Percentiles rank a stretch among this genome's conserved stretches.
These are phyloP conservation scores for Sphenostylis stenocarpa DNA, from an alignment of 306 rosid genomes.

Conservation along the genomic window DNA sequence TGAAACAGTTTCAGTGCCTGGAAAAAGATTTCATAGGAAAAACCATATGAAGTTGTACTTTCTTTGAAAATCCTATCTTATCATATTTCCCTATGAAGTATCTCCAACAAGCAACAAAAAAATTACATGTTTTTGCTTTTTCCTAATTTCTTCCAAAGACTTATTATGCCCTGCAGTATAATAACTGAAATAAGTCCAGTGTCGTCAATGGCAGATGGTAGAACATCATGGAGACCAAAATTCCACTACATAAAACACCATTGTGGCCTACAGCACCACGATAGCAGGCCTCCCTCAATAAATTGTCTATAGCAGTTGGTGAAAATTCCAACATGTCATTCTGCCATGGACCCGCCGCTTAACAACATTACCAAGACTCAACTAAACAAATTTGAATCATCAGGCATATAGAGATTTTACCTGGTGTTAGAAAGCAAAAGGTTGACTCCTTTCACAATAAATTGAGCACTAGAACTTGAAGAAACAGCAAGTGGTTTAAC, in stretches of 20 bases:
- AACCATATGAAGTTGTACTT: not conserved
- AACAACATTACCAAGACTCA: not conserved
- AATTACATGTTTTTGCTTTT: not conserved
- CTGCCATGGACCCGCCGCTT: not conserved
- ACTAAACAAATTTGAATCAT: not conserved
- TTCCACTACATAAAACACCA: not conserved
- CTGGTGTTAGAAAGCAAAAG: conserved; percentile 58
- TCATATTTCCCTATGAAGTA: not conserved
- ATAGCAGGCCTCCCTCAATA: not conserved
- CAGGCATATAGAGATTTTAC: conserved; percentile 41
- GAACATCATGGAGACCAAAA: too few relatives aligned
- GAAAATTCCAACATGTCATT: not conserved
- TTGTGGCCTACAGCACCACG: not conserved
- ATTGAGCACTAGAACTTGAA: conserved; percentile 51
- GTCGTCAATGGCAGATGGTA: not conserved
- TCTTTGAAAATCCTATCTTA: not conserved
- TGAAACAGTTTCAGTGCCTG: not conserved
- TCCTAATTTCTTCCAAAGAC: not conserved
- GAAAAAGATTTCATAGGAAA: not conserved
- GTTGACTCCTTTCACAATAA: conserved; percentile 79
- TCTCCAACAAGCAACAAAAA: not conserved
- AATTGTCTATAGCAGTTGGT: not conserved
- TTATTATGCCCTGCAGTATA: not conserved
- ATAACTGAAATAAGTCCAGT: not conserved
- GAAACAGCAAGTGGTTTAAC: conserved; percentile 85